phyloP scores from a whole-genome alignment of 2,329 filamentous ascomycete species.

The Cladophialophora chaetospira region DNA sequence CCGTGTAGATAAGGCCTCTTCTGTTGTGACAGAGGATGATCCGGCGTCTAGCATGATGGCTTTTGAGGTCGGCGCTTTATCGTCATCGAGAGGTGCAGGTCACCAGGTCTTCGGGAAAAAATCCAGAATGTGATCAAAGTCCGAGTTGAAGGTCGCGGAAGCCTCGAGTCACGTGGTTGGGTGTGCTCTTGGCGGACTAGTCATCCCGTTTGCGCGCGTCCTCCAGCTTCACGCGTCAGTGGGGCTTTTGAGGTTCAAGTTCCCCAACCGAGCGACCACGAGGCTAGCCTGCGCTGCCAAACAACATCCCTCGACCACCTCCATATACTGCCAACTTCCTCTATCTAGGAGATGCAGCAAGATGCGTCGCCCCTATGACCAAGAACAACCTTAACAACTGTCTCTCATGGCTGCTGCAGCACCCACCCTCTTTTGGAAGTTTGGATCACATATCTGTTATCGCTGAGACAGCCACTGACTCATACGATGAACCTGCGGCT shows the following conservation, averaged over 20 bases:
- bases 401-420: conserved; percentile 49
- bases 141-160: background rate
- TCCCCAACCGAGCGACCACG: background rate
- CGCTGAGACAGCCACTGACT: conserved; percentile 2
- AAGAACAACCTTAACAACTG: conserved; percentile 50
- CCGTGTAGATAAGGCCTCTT: too few relatives aligned
- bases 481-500: conserved; percentile 19
- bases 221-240: conserved; percentile 1
- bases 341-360: conserved; percentile 8
- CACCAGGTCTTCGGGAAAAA: too few relatives aligned
- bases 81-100: too few relatives aligned
- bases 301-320: background rate
- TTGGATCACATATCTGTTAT: conserved; percentile 27
- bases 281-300: conserved; percentile 4
- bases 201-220: background rate
- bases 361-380: conserved; percentile 46
- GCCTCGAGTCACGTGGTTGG: conserved; percentile 2
- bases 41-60: too few relatives aligned
- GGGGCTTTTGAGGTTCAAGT: background rate
- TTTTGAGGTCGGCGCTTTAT: too few relatives aligned
- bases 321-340: background rate
- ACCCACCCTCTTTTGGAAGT: conserved; percentile 38
- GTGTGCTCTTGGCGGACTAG: background rate
- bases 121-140: too few relatives aligned
- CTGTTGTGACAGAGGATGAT: too few relatives aligned